phyloP scores from a whole-genome alignment of 768 basidiomycete species.

The Trichaptum fuscoviolaceum region DNA sequence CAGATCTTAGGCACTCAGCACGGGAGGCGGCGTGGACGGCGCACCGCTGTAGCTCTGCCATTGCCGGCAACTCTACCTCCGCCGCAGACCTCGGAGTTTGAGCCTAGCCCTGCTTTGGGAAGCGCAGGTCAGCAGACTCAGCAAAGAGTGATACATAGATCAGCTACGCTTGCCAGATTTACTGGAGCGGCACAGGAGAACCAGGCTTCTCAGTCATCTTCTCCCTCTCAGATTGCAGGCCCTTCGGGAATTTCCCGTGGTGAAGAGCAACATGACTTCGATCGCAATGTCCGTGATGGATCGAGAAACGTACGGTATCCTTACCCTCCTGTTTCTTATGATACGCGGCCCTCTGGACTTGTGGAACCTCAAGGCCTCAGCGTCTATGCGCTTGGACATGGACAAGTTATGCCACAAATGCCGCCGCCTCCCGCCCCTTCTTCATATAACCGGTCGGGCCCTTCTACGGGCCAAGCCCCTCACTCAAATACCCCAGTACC shows the following conservation, averaged over 20 bases:
- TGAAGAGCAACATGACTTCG: background rate
- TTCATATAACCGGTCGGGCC: background rate
- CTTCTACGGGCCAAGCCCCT: no score
- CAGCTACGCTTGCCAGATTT: conserved; percentile 12
- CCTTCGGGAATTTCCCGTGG: background rate
- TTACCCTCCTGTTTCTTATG: background rate
- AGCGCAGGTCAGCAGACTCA: conserved; percentile 12
- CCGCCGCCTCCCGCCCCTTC: background rate
- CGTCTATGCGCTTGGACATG: background rate
- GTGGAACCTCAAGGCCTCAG: background rate
- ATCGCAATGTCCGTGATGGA: background rate
- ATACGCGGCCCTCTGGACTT: background rate
- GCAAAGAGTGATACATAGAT: conserved; percentile 16
- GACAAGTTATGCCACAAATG: background rate
- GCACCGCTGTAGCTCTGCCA: conserved; percentile 11
- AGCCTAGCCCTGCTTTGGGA: conserved; percentile 6
- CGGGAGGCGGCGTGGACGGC: conserved; percentile 13
- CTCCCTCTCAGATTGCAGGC: background rate
- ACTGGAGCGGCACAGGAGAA: background rate
- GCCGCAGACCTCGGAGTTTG: conserved; percentile 8
- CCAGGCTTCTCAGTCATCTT: background rate
- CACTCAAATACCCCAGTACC: background rate
- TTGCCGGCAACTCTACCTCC: conserved; percentile 12
- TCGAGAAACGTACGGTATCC: background rate
- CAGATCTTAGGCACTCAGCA: conserved; percentile 56